Evolutionary conservation across 2,329 filamentous ascomycete species (phyloP), one percentile per base, ranked within the genome.

Genomic region (Beauveria sp.): DNA sequence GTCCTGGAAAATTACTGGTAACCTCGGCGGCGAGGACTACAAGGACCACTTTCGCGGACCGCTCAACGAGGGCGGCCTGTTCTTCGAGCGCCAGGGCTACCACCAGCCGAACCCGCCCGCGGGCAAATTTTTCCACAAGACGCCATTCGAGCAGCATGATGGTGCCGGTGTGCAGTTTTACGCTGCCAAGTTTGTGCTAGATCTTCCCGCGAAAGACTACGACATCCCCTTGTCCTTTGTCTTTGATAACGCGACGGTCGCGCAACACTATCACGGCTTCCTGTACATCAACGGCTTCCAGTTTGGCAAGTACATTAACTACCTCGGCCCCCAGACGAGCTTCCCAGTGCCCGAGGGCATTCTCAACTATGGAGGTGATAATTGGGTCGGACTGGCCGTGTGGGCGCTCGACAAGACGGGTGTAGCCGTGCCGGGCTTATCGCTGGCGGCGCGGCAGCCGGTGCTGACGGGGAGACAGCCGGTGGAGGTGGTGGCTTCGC

Each of bases 231-330:
- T 86, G 6, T 76, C 76, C 1, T 81, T 86, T 65, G 75, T 75
- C 0, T 85, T 86, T 67, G 76, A 75, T 22, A 77, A 77, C 62
- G 74, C 72, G 2, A 74, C 75, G 42, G 55, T 55, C 0, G 67
- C 62, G 0, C 54, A 62, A 1, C 65, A 65, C 3, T 86, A 86
- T 66, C 77, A 86, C 38, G 81, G 75, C 2, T 83, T 87, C 72
- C 70, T 90, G 6, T 90, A 81, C 66, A 81, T 90, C 54, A 90
- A 90, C 67, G 87, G 88, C 2, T 90, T 84, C 73, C 86, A 90
- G 72, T 89, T 84, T 63, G 75, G 76, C 56, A 73, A 74, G 65
- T 74, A 70, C 51, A 72, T 83, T 5, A 85, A 82, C 66, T 86
- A 90, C 65, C 75, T 91, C 24, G 88, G 88, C 0, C 88, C 88